Base-by-base conservation (phyloP, 441 rosid genomes). In the Croton setiger region DNA sequence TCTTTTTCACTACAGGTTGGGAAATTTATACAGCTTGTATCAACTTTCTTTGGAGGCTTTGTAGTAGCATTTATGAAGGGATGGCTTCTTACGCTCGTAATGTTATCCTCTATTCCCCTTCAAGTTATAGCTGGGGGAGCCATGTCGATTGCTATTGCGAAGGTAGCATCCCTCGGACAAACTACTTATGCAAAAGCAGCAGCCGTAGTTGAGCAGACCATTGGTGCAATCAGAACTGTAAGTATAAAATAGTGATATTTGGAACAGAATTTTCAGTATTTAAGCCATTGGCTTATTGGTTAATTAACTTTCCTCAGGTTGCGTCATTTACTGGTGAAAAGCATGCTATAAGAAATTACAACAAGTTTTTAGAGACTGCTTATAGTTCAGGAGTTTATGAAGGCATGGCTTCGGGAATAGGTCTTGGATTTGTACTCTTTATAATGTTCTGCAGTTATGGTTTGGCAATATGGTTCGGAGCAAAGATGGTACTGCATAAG, bases 261-360 rank as follows among this genome's bases (percentile, higher is more conserved):
- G 33, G 43, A 23, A 57, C 6, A 56, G 3, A 58, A 64, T 18
- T 41, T 7, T 39, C 18, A 41, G 45, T 41, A n/a, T n/a, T n/a
- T n/a, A n/a, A n/a, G n/a, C 41, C 3, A 43, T 5, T 18, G 9
- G 9, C 63, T 63, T 14, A 64, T 47, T 27, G n/a, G 21, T 15
- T 21, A 56, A 11, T 36, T 48, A n/a, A n/a, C n/a, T 4, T 20
- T 23, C 63, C 64, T 21, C 74, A 89, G 96, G 93, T 91, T 60
- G 97, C 93, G 20, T 89, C 94, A n/a, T 88, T 88, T 72, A 86
- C 94, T 0, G 94, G 96, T 64, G 85, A 92, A 79, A 82, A 86
- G 75, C 86, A 77, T 76, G 93, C 93, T 9, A 63, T 84, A 59
- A 80, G 75, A 23, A 81, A 74, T 63, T 89, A 87, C 75, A 78